Conservation (phyloP, 345 rosid genomes). For the Eucalyptus lansdowneana region DNA sequence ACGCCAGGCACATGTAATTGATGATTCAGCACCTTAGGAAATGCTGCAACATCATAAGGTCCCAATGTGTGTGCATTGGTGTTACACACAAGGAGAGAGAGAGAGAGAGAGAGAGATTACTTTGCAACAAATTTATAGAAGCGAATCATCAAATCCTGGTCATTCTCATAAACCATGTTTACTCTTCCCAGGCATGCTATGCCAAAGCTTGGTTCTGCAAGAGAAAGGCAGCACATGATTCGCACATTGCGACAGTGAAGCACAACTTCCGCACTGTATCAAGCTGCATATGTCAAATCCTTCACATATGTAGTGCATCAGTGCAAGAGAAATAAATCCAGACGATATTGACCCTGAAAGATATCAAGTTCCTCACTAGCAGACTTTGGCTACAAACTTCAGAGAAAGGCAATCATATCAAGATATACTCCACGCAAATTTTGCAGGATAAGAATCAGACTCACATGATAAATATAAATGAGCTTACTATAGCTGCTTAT, state of each 20-base stretch:
- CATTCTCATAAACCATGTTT: slow-evolving; percentile 51
- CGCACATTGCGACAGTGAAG: neutral
- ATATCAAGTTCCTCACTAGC: neutral
- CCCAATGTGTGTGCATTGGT: neutral
- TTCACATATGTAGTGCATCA: neutral
- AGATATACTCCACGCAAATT: neutral
- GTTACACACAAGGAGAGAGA: neutral
- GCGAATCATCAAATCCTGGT: slow-evolving; percentile 65
- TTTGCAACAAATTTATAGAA: slow-evolving; percentile 61
- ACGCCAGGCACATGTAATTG: neutral
- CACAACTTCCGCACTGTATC: neutral
- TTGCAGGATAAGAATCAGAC: neutral
- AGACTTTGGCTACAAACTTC: neutral
- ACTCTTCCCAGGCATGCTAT: slow-evolving; percentile 71
- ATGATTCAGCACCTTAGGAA: neutral
- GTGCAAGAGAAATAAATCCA: neutral
- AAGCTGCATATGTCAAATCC: neutral
- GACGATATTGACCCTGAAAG: neutral
- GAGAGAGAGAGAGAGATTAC: slow-evolving; percentile 19
- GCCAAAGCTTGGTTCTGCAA: slow-evolving; percentile 70
- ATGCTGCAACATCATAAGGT: neutral
- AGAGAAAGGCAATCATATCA: neutral
- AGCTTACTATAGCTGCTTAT: neutral
- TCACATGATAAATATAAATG: neutral
- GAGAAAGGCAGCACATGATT: neutral